Evolutionary conservation across 2,329 filamentous ascomycete species (phyloP).

Genomic region (Epichloe glyceriae): DNA sequence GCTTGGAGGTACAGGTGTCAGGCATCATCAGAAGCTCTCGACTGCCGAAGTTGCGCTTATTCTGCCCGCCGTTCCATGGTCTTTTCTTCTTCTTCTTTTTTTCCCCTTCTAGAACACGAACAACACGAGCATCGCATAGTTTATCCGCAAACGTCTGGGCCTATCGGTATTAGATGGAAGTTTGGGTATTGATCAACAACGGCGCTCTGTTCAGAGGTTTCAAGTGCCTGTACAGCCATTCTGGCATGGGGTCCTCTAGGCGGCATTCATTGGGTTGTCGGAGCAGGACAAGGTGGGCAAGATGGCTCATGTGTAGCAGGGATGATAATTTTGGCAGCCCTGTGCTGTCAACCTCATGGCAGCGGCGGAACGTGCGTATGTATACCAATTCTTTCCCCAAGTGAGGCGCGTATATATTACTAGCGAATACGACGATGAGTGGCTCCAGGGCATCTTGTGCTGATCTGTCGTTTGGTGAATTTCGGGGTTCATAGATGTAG

Average conservation of each 20-base stretch:
- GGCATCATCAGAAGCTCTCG: neutral
- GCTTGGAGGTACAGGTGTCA: neutral
- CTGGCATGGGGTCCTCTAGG: neutral
- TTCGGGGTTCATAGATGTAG: too few relatives aligned
- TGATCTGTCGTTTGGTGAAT: too few relatives aligned
- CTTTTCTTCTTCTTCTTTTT: neutral
- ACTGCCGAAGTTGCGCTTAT: constrained; percentile 2
- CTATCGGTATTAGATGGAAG: neutral
- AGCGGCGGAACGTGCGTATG: too few relatives aligned
- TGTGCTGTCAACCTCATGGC: too few relatives aligned
- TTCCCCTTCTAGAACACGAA: neutral
- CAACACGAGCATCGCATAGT: neutral
- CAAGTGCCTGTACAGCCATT: neutral
- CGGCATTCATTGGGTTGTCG: neutral
- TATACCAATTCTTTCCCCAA: too few relatives aligned
- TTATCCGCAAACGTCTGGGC: neutral
- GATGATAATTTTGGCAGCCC: too few relatives aligned
- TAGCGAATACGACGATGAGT: too few relatives aligned
- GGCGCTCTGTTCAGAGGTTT: neutral
- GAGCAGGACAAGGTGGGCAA: neutral
- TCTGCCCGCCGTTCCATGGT: neutral
- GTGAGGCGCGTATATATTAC: too few relatives aligned
- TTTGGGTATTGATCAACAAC: constrained; percentile 2
- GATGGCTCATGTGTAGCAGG: too few relatives aligned
- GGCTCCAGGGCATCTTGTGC: too few relatives aligned